These are phyloP conservation scores for Solanum ossicruentum DNA, from an alignment of 257 asterid genomes.

Conservation along the genomic window DNA sequence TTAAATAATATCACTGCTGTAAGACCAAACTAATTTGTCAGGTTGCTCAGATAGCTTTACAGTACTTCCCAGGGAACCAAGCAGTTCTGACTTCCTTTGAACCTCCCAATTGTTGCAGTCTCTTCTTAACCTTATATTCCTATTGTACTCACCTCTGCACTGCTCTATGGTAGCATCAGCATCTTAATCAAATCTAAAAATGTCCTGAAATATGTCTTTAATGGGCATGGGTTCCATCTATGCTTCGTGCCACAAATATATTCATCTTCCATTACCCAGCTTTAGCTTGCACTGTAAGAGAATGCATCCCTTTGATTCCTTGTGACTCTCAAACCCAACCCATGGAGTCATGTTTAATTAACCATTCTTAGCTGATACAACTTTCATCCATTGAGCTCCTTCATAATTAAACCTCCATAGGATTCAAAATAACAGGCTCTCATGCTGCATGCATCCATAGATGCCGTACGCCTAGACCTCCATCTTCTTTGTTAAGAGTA, in stretches of 20 bases:
- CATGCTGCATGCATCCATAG: not conserved
- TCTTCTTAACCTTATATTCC: not conserved
- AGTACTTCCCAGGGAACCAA: not conserved
- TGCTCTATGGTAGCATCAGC: not conserved
- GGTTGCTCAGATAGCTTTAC: not conserved
- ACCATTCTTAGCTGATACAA: not conserved
- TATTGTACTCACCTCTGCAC: not conserved
- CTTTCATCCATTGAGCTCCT: not conserved
- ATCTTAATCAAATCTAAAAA: not conserved
- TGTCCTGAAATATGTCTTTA: not conserved
- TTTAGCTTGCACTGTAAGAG: not conserved
- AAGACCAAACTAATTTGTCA: not conserved
- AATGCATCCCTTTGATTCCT: not conserved
- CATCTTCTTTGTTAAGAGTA: not conserved
- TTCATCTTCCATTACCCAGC: not conserved
- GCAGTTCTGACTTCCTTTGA: not conserved
- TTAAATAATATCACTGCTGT: not conserved
- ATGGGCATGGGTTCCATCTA: not conserved
- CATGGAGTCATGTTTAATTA: not conserved
- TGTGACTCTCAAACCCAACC: not conserved
- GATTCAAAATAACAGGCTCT: not conserved
- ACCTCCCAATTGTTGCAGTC: not conserved
- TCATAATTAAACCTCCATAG: not conserved
- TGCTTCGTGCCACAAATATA: not conserved
- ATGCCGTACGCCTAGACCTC: not conserved